These are phyloP conservation scores for Porogramme epimiltina DNA, from an alignment of 1,284 basidiomycete species.

Conservation along the genomic window DNA sequence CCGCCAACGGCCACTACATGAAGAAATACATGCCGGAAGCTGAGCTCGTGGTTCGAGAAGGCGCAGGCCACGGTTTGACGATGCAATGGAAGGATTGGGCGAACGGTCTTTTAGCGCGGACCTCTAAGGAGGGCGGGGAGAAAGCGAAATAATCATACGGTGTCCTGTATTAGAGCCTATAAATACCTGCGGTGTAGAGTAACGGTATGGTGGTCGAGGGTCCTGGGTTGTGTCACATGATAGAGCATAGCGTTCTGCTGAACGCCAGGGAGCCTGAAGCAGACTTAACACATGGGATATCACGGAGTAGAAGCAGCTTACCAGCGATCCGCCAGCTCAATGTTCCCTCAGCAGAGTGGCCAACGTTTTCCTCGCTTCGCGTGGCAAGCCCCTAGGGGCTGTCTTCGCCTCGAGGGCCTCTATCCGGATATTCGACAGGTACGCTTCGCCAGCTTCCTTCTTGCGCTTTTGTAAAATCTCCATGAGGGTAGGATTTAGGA, in stretches of 20 bases:
- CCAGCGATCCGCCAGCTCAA: conserved; percentile 1
- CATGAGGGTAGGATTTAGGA: conserved; percentile 35
- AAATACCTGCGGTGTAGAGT: conserved; percentile 4
- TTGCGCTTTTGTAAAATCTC: conserved; percentile 42
- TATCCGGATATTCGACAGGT: conserved; percentile 47
- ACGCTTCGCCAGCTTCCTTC: conserved; percentile 37
- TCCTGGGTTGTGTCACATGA: too few species aligned
- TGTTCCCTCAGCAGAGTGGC: conserved; percentile 42
- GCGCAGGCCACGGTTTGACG: conserved; percentile 71
- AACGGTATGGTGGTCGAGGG: too few species aligned
- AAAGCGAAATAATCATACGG: conserved; percentile 12
- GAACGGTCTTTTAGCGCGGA: conserved; percentile 59
- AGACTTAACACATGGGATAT: too few species aligned
- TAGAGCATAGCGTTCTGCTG: too few species aligned
- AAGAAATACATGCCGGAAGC: conserved; percentile 68
- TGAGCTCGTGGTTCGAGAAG: conserved; percentile 64
- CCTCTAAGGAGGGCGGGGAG: conserved; percentile 54
- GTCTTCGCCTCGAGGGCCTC: conserved; percentile 41
- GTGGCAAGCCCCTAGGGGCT: conserved; percentile 38
- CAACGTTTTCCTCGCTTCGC: conserved; percentile 35
- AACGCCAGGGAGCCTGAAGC: too few species aligned
- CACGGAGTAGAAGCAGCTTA: too few species aligned
- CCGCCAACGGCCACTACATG: conserved; percentile 58
- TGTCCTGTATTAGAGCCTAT: neutral
- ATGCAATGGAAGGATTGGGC: conserved; percentile 54